phyloP scores from a whole-genome alignment of 108 stramenopile genomes.

The Nitzschia sp. region DNA sequence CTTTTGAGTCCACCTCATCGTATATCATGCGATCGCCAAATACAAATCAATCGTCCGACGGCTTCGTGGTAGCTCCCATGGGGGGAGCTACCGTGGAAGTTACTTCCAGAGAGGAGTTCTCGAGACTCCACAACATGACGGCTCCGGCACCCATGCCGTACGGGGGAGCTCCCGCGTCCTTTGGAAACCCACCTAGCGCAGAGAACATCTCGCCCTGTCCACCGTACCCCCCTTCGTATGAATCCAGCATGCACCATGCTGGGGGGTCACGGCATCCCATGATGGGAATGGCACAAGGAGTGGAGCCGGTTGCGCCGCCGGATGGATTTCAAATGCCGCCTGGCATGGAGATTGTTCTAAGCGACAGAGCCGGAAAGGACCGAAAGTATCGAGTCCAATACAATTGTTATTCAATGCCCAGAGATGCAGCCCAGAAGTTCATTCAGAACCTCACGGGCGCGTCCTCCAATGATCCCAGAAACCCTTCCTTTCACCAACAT shows the following conservation, averaged over 20 bases:
- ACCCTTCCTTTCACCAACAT: neutral
- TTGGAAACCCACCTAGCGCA: neutral
- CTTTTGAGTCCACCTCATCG: neutral
- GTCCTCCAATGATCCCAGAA: neutral
- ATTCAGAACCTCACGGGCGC: slow-evolving; percentile 22
- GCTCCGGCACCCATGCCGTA: neutral
- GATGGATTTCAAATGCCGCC: slow-evolving; percentile 20
- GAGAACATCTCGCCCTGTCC: neutral
- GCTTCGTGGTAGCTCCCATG: neutral
- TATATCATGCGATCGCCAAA: neutral
- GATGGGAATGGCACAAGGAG: slow-evolving; percentile 5
- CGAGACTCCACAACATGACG: slow-evolving; percentile 5
- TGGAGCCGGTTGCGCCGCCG: neutral
- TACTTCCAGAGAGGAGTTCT: slow-evolving; percentile 12
- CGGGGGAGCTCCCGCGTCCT: neutral
- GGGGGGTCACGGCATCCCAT: slow-evolving; percentile 2
- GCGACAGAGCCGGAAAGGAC: slow-evolving; percentile 34
- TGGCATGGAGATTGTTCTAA: slow-evolving; percentile 37
- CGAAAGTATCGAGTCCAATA: slow-evolving; percentile 40
- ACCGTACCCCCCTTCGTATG: neutral
- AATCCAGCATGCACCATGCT: neutral
- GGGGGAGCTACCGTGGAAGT: neutral
- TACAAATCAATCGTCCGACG: neutral
- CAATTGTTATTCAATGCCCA: slow-evolving; percentile 40
- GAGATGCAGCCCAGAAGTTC: slow-evolving; percentile 30